Evolutionary conservation across 345 rosid species (phyloP).

Genomic region (Salix udensis): DNA sequence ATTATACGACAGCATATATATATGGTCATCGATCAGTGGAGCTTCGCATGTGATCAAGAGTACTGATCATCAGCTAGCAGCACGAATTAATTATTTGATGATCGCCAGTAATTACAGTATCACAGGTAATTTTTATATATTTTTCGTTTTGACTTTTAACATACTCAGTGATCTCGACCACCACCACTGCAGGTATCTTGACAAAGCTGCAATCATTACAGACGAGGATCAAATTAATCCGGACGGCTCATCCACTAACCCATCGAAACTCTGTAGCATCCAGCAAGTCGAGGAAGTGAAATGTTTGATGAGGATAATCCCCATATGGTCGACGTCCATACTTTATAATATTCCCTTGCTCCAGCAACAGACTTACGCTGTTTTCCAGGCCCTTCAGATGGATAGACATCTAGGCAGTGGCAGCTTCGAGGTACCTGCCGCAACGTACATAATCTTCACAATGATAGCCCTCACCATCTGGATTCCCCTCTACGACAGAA

Average conservation of each 20-base stretch:
- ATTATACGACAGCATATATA: not conserved
- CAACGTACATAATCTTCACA: constrained; percentile 42
- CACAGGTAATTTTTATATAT: not conserved
- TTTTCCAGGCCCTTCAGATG: constrained; percentile 56
- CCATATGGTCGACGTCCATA: constrained; percentile 53
- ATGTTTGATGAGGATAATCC: constrained; percentile 49
- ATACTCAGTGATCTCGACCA: not conserved
- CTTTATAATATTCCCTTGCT: constrained; percentile 34
- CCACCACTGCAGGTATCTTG: constrained; percentile 38
- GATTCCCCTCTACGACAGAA: constrained; percentile 52
- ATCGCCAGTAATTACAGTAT: not conserved
- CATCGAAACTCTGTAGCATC: constrained; percentile 65
- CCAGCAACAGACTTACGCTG: constrained; percentile 54
- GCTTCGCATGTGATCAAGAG: not conserved
- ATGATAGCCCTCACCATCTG: constrained; percentile 50
- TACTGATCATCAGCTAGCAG: not conserved
- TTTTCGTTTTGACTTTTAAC: too few species aligned
- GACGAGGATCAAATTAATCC: constrained; percentile 34
- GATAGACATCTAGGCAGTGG: constrained; percentile 36
- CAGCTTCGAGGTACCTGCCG: constrained; percentile 50
- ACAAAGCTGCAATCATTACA: constrained; percentile 57
- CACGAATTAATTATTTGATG: not conserved
- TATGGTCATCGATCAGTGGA: not conserved
- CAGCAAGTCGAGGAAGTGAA: constrained; percentile 72
- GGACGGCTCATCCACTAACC: constrained; percentile 45